Conservation (phyloP, 2,329 filamentous ascomycete species). For the Karstenula rhodostoma region DNA sequence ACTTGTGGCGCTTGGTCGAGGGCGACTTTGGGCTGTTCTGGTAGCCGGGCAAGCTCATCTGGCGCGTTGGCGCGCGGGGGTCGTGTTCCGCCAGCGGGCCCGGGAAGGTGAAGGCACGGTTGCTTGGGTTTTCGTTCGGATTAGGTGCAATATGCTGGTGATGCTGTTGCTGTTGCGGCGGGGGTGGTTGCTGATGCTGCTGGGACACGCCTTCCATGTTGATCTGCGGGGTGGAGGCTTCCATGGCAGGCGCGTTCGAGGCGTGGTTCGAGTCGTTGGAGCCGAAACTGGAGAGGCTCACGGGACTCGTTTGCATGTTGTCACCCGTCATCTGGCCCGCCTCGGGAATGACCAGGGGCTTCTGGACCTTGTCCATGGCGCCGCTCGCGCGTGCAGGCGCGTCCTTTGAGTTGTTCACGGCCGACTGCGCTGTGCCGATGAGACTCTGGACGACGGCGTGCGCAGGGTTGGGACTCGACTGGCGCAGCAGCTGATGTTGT, state of each 20-base stretch:
- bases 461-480: conserved; percentile 60
- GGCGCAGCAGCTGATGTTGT: conserved; percentile 51
- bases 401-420: conserved; percentile 55
- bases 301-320: conserved; percentile 60
- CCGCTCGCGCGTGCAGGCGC: conserved; percentile 58
- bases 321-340: conserved; percentile 49
- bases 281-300: conserved; percentile 63
- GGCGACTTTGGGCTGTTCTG: conserved; percentile 72
- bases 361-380: conserved; percentile 56
- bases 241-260: conserved; percentile 59
- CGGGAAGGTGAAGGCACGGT: conserved; percentile 71
- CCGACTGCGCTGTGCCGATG: conserved; percentile 49
- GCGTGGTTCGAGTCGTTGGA: conserved; percentile 58
- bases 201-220: conserved; percentile 51
- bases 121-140: conserved; percentile 49
- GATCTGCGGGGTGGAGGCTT: conserved; percentile 58
- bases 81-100: conserved; percentile 61
- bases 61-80: conserved; percentile 61
- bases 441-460: conserved; percentile 55
- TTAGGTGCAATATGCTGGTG: conserved; percentile 48
- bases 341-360: conserved; percentile 60
- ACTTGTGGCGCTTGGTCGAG: conserved; percentile 90
- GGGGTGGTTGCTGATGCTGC: conserved; percentile 42
- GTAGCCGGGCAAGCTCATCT: conserved; percentile 67
- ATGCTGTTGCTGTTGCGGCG: conserved; percentile 27